These are phyloP conservation scores for Cladophialophora psammophila DNA, from an alignment of 2,329 filamentous ascomycete species.

Conservation along the genomic window DNA sequence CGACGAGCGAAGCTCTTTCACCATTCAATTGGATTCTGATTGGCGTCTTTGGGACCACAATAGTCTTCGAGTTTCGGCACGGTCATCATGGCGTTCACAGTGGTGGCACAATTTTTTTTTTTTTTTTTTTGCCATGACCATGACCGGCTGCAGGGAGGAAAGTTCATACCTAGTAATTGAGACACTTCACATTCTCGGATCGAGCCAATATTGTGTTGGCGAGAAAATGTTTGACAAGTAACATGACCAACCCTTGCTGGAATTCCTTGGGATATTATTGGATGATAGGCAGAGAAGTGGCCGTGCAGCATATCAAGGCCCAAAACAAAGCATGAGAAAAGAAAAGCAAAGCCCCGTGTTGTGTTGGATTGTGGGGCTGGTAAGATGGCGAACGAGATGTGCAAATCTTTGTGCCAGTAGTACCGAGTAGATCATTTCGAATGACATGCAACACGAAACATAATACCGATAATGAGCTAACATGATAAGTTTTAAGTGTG, in stretches of 20 bases:
- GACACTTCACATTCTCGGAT: conserved; percentile 4
- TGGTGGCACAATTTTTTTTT: background rate
- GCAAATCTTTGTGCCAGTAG: background rate
- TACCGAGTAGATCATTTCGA: background rate
- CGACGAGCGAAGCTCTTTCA: background rate
- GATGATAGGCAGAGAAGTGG: background rate
- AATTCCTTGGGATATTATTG: background rate
- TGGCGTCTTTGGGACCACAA: background rate
- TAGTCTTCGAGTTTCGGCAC: background rate
- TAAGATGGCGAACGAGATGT: conserved; percentile 4
- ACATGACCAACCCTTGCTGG: background rate
- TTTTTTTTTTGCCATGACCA: background rate
- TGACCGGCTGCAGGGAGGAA: background rate
- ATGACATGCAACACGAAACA: background rate
- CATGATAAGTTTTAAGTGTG: background rate
- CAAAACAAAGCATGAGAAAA: background rate
- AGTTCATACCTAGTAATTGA: background rate
- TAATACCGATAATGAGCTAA: background rate
- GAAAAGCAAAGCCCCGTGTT: background rate
- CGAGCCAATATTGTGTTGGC: background rate
- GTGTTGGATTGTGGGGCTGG: background rate
- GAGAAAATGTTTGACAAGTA: background rate
- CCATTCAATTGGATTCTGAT: conserved; percentile 1
- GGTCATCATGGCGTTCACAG: background rate
- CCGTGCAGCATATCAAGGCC: conserved; percentile 1